These are phyloP conservation scores for Diversispora epigaea DNA, from an alignment of 192 early-diverging fungal species.

Conservation along the genomic window DNA sequence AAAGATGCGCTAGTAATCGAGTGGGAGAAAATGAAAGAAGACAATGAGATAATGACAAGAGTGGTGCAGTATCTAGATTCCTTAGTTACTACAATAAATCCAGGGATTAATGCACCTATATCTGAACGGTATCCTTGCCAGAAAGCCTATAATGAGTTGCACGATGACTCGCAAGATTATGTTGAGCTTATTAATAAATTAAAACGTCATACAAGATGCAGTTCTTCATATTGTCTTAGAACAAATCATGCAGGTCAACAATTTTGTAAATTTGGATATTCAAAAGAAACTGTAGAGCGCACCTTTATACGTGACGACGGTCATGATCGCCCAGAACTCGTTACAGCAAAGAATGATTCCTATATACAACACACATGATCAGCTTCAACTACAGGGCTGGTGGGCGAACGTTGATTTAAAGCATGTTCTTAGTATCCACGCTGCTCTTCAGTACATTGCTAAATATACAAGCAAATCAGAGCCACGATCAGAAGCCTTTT, in stretches of 20 bases:
- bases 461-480: no score
- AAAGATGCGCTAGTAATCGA: constrained; percentile 2
- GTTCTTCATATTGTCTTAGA: constrained; percentile 8
- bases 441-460: constrained; percentile 6
- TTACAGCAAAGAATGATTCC: constrained; percentile 10
- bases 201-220: neutral
- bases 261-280: constrained; percentile 10
- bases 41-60: neutral
- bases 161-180: constrained; percentile 17
- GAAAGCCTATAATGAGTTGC: neutral
- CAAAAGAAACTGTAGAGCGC: neutral
- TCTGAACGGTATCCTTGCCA: neutral
- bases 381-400: constrained; percentile 3
- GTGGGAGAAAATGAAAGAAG: constrained; percentile 9
- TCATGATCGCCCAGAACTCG: neutral
- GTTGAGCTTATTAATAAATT: constrained; percentile 7
- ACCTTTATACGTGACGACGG: neutral
- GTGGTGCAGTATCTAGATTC: neutral
- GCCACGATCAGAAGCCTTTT: no score
- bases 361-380: no score
- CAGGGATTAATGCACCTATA: constrained; percentile 2
- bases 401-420: constrained; percentile 3
- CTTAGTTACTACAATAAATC: constrained; percentile 6
- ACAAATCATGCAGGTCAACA: neutral
- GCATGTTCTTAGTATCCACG: neutral